These are phyloP conservation scores for Apiospora saccharicola DNA, from an alignment of 2,329 filamentous ascomycete genomes.

Conservation along the genomic window DNA sequence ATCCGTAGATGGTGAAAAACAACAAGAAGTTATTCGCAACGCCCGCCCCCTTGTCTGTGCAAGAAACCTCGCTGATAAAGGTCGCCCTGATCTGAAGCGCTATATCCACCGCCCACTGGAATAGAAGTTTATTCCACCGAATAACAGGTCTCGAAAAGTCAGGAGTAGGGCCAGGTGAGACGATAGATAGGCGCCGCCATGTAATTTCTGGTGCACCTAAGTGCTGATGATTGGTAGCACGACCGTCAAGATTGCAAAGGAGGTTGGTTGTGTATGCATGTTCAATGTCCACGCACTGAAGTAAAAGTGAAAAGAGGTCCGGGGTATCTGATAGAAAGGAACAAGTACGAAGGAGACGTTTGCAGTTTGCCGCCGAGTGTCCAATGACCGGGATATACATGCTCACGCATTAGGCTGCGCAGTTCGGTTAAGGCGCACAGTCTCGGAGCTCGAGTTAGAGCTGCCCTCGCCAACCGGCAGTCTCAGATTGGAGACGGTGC, in stretches of 20 bases:
- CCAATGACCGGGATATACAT: background rate
- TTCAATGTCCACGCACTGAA: constrained; percentile 16
- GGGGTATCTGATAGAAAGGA: constrained; percentile 16
- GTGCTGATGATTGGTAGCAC: background rate
- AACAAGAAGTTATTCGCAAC: constrained; percentile 4
- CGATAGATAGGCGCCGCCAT: background rate
- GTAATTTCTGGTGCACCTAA: background rate
- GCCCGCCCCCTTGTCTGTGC: background rate
- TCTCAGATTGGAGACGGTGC: constrained; percentile 45
- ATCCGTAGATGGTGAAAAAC: constrained; percentile 15
- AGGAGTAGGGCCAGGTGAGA: background rate
- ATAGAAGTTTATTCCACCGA: too few species aligned
- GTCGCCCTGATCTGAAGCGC: background rate
- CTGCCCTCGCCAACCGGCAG: constrained; percentile 47
- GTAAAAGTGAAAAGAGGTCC: background rate
- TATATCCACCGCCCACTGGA: background rate
- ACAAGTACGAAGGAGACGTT: constrained; percentile 7
- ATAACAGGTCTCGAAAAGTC: background rate
- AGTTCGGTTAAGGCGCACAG: constrained; percentile 40
- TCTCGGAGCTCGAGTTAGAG: constrained; percentile 31
- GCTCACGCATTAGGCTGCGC: constrained; percentile 44
- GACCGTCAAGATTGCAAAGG: constrained; percentile 2
- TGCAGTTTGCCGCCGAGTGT: background rate
- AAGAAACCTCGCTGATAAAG: background rate
- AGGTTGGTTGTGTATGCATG: background rate